phyloP scores from a whole-genome alignment of 73 alveolate species.

The Stentor coeruleus region DNA sequence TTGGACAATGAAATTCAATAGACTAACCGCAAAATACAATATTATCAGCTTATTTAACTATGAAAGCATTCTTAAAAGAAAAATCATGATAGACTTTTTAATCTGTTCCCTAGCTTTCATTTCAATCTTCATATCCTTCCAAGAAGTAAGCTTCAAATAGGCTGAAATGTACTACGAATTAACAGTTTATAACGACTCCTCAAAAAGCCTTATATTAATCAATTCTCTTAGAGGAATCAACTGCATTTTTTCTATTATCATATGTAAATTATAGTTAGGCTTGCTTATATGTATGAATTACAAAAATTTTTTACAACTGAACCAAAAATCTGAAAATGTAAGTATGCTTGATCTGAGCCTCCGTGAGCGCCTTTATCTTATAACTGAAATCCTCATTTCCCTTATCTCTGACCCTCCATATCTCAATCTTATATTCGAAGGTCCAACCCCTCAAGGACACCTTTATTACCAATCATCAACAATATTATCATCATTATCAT shows the following conservation, averaged over 20 bases:
- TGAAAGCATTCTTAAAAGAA: neutral
- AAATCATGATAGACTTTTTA: neutral
- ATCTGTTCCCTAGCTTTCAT: neutral
- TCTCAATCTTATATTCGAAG: neutral
- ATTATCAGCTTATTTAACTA: neutral
- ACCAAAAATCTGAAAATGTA: neutral
- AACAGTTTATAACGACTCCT: neutral
- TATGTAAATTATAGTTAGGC: neutral
- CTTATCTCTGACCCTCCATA: neutral
- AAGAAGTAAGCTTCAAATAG: too few relatives aligned
- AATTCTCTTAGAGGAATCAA: neutral
- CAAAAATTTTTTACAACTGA: neutral
- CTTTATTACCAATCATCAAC: neutral
- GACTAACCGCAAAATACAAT: neutral
- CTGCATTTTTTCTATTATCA: neutral
- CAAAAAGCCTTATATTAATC: neutral
- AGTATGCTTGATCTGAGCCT: neutral
- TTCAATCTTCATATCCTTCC: neutral
- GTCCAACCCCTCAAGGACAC: conserved; percentile 1
- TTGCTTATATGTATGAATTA: neutral
- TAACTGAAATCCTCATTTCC: neutral
- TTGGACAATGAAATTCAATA: neutral
- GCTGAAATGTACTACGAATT: neutral
- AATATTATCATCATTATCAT: neutral
- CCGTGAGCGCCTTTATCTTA: neutral